Conservation (phyloP, 176 grass and related monocot genomes). For the Stipa capillata region DNA sequence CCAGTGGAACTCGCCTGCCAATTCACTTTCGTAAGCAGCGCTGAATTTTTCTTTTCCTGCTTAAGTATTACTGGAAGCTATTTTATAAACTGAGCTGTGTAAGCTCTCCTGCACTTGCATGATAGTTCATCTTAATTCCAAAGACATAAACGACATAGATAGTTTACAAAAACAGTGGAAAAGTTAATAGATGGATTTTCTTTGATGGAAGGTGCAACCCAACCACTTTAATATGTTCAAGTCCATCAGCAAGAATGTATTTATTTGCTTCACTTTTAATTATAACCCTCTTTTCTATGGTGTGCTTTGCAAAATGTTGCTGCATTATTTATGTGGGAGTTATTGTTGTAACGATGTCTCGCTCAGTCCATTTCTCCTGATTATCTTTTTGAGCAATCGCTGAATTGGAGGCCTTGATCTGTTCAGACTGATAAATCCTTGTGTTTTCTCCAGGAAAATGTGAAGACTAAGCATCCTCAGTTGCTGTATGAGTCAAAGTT, state of each 20-base stretch:
- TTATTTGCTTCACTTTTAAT: background rate
- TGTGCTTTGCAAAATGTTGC: background rate
- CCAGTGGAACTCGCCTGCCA: background rate
- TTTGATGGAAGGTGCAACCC: background rate
- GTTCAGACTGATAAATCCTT: constrained; percentile 7
- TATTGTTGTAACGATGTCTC: constrained; percentile 22
- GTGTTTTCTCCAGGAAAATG: constrained; percentile 60
- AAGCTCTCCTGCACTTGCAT: background rate
- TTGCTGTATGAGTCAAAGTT: constrained; percentile 87
- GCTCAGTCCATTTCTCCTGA: constrained; percentile 12
- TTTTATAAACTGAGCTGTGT: background rate
- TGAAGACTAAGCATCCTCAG: constrained; percentile 93
- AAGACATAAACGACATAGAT: background rate
- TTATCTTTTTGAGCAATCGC: constrained; percentile 16
- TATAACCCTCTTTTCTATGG: background rate
- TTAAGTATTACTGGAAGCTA: background rate
- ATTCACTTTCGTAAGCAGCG: background rate
- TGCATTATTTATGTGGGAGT: constrained; percentile 7
- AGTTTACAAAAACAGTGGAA: background rate
- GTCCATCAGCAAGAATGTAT: background rate
- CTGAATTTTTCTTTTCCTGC: background rate
- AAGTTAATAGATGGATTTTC: background rate
- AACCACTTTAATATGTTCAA: background rate
- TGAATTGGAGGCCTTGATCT: constrained; percentile 2
- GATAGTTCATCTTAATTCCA: background rate